Percentiles rank a stretch among this genome's conserved stretches.
Conservation (phyloP, 148 eudicot species). For the Rhododendron kiyosumense region DNA sequence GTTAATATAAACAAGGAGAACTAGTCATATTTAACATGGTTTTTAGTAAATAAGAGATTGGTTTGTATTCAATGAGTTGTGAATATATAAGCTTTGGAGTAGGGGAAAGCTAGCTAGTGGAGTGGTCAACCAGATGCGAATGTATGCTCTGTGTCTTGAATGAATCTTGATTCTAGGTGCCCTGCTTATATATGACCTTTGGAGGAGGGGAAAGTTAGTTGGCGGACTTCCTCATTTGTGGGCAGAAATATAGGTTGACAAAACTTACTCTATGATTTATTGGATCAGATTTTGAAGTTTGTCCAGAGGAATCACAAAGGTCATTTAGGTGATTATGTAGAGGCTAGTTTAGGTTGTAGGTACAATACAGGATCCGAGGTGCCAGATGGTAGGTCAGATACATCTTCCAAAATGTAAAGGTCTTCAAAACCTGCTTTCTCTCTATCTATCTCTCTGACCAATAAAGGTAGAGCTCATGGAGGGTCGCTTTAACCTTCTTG, state of each 20-base stretch:
- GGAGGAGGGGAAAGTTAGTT: not conserved
- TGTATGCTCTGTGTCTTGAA: not conserved
- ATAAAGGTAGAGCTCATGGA: not conserved
- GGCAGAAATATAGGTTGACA: not conserved
- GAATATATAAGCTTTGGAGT: no score
- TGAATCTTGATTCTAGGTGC: not conserved
- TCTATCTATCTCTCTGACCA: not conserved
- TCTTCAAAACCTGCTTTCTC: not conserved
- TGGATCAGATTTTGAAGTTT: not conserved
- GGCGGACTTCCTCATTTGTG: not conserved
- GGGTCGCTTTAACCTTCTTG: not conserved
- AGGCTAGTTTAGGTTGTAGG: not conserved
- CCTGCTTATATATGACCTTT: not conserved
- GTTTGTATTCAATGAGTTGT: no score
- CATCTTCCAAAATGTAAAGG: not conserved
- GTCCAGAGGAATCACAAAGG: not conserved
- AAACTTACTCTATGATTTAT: not conserved
- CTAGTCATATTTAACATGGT: not conserved
- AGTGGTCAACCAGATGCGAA: not conserved
- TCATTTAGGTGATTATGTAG: not conserved
- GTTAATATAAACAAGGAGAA: not conserved
- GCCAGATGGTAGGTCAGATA: not conserved
- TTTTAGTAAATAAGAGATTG: not conserved
- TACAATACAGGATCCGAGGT: not conserved
- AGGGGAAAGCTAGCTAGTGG: not conserved